Evolutionary conservation across 106 monocot species (phyloP).

Genomic region (Phalaenopsis aphrodite): DNA sequence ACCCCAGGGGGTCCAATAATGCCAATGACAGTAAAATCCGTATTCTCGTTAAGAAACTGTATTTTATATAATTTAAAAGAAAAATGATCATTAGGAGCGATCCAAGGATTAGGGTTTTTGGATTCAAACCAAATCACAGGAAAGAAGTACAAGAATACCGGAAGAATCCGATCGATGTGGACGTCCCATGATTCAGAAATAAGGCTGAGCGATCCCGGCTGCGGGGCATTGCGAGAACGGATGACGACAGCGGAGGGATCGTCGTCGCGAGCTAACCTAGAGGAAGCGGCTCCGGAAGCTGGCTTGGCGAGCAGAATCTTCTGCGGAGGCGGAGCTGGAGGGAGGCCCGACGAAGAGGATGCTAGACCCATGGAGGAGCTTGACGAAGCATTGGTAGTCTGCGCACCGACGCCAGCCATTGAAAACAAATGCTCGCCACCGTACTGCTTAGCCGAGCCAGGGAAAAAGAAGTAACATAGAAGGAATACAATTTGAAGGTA

Average conservation of each 20-base stretch:
- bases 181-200: conserved; percentile 86
- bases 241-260: conserved; percentile 34
- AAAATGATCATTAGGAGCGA: not conserved
- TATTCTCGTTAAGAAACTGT: conserved; percentile 91
- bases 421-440: too few species aligned
- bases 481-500: too few species aligned
- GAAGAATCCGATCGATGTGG: conserved; percentile 68
- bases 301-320: conserved; percentile 96
- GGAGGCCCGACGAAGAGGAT: conserved; percentile 21
- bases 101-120: not conserved
- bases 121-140: not conserved
- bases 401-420: conserved; percentile 28
- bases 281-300: not conserved
- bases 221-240: conserved; percentile 48
- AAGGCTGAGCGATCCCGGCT: conserved; percentile 59
- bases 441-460: too few species aligned
- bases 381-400: conserved; percentile 12
- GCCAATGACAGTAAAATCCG: conserved; percentile 81
- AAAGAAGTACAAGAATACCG: conserved; percentile 20
- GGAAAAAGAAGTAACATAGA: too few species aligned
- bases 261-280: conserved; percentile 36
- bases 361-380: conserved; percentile 3
- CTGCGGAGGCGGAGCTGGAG: conserved; percentile 43
- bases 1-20: conserved; percentile 83
- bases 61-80: not conserved